phyloP scores from a whole-genome alignment of 768 basidiomycete species.

The Albatrellus ellisii region DNA sequence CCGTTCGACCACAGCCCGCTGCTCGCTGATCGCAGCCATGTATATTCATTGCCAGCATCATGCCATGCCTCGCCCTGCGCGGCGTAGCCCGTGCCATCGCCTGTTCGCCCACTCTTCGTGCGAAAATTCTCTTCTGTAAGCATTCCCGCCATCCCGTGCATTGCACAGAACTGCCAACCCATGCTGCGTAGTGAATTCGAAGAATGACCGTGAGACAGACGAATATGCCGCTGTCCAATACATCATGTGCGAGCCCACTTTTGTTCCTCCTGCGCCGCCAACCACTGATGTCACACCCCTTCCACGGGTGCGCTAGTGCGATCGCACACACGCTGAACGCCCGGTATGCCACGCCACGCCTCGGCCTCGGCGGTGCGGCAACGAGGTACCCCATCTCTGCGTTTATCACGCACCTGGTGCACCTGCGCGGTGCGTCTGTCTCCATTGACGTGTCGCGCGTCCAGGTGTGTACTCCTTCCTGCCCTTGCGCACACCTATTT shows the following conservation, averaged over 20 bases:
- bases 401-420: conserved; percentile 78
- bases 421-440: conserved; percentile 52
- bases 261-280: conserved; percentile 5
- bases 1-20: background rate
- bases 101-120: conserved; percentile 51
- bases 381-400: conserved; percentile 64
- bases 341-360: conserved; percentile 31
- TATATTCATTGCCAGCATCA: conserved; percentile 36
- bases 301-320: conserved; percentile 29
- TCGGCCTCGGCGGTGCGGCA: conserved; percentile 44
- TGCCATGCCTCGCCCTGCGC: conserved; percentile 81
- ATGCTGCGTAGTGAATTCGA: conserved; percentile 53
- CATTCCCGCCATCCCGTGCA: conserved; percentile 9
- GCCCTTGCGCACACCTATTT: too few relatives aligned
- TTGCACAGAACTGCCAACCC: background rate
- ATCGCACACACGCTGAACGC: conserved; percentile 60
- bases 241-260: conserved; percentile 37
- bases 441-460: conserved; percentile 47
- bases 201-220: conserved; percentile 84
- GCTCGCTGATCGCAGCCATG: background rate
- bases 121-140: conserved; percentile 80
- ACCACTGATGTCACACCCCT: conserved; percentile 2
- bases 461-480: conserved; percentile 33
- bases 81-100: conserved; percentile 74
- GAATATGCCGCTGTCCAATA: conserved; percentile 80